Conservation (phyloP, 257 asterid genomes). For the Paraleonurus japonicus region DNA sequence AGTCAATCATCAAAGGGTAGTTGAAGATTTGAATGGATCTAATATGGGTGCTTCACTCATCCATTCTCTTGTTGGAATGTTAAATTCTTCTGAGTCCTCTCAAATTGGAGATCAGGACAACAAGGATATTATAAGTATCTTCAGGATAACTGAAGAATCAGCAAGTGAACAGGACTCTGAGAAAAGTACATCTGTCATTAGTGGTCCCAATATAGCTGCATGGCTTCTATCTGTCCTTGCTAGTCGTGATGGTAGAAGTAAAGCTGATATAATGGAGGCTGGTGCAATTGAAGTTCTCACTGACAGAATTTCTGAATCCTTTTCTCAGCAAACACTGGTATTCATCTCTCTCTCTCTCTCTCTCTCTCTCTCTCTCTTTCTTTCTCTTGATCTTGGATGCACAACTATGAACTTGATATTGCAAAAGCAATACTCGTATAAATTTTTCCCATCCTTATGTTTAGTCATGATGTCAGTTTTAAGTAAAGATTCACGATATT, state of each 20-base stretch:
- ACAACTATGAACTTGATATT: constrained; percentile 13
- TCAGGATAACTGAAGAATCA: constrained; percentile 55
- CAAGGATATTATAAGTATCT: constrained; percentile 61
- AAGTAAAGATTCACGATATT: background rate
- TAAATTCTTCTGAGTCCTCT: constrained; percentile 49
- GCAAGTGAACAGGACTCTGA: constrained; percentile 37
- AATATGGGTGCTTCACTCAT: constrained; percentile 62
- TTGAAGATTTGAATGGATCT: constrained; percentile 71
- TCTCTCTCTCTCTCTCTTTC: background rate
- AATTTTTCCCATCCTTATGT: background rate
- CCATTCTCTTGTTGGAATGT: constrained; percentile 83
- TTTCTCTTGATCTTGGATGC: background rate
- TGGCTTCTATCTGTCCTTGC: constrained; percentile 94
- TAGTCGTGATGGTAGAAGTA: constrained; percentile 66
- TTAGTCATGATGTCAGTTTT: constrained; percentile 13
- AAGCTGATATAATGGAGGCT: constrained; percentile 79
- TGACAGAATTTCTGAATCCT: constrained; percentile 70
- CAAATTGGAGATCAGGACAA: constrained; percentile 49
- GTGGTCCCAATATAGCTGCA: constrained; percentile 68
- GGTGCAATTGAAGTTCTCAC: constrained; percentile 93
- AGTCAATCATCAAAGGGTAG: constrained; percentile 74
- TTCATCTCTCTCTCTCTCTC: background rate
- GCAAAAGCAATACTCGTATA: background rate
- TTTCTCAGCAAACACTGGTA: constrained; percentile 51
- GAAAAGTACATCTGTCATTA: constrained; percentile 69